Base-by-base conservation (phyloP, 768 basidiomycete species). In the Russula sp. region DNA sequence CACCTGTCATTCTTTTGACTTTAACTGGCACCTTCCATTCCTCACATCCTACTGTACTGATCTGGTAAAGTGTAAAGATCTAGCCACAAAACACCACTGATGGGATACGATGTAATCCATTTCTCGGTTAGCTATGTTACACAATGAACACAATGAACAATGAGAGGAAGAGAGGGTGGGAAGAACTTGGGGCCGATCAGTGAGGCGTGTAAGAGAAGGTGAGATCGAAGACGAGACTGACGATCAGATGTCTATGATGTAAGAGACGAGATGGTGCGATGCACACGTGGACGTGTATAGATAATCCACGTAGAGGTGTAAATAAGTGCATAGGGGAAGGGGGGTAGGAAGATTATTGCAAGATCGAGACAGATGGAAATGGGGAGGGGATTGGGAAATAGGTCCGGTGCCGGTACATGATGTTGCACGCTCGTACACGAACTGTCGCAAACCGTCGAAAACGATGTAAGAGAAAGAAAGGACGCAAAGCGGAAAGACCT, bases 181-280 rank as follows among this genome's bases (percentile, higher is more conserved):
- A 18, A 44, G 13, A 13, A 34, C 27, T 58, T 37, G 42, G 14
- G n/a, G 32, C 27, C 18, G 40, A 52, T 55, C 44, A 62, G 34
- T 35, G 51, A 35, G 55, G 22, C 18, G 27, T 39, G 2, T 52
- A 42, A 48, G 11, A 18, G 16, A 56, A 10, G 50, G 47, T 27
- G 20, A 47, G 35, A 57, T 52, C 7, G 20, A 18, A 13, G 34
- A n/a, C 45, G 22, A 34, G 27, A 44, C 9, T 6, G 35, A 47
- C 5, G 22, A 31, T 52, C 31, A 55, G 57, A 44, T 6, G 47
- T 64, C 63, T 65, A 63, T 65, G 50, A 32, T 63, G 64, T 64
- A 53, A 9, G 49, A 14, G 32, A 32, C 9, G 55, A 39, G 18
- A 61, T 27, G 31, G 37, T 49, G 54, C 11, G 14, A 39, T 55